phyloP scores from a whole-genome alignment of 2,329 filamentous ascomycete species.

The Sordariomycetes sp. region DNA sequence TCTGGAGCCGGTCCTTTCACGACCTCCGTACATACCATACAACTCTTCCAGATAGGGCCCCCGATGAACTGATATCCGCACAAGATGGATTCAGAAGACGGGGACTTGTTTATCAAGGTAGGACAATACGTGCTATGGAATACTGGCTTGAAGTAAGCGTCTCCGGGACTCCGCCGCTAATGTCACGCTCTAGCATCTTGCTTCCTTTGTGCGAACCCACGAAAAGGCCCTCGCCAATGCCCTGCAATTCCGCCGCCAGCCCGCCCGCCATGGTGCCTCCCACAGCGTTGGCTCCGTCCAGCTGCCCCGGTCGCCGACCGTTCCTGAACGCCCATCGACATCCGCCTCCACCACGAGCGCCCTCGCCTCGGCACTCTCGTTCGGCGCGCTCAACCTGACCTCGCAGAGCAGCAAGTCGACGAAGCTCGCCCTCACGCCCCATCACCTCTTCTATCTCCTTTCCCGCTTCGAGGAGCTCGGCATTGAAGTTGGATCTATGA shows the following conservation, averaged over 20 bases:
- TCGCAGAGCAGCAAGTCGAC: constrained; percentile 79
- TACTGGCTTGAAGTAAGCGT: background rate
- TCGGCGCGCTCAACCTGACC: constrained; percentile 73
- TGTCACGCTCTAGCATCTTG: constrained; percentile 56
- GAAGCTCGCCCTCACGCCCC: constrained; percentile 83
- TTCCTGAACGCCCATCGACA: constrained; percentile 49
- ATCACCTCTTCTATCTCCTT: constrained; percentile 92
- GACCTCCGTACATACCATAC: background rate
- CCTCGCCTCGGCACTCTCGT: constrained; percentile 73
- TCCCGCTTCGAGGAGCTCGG: constrained; percentile 89
- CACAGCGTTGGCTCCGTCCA: constrained; percentile 48
- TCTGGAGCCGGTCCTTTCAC: background rate
- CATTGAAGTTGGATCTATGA: constrained; percentile 90
- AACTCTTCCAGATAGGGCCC: constrained; percentile 5
- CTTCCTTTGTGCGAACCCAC: constrained; percentile 90
- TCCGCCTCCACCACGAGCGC: constrained; percentile 58
- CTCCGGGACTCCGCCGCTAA: background rate
- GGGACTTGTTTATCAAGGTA: constrained; percentile 79
- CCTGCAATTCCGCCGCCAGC: constrained; percentile 69
- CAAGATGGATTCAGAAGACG: constrained; percentile 80
- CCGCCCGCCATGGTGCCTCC: constrained; percentile 55
- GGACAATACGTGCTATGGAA: constrained; percentile 13
- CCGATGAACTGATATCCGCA: constrained; percentile 14
- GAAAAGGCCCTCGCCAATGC: constrained; percentile 96
- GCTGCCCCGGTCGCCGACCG: constrained; percentile 39